A percentile compares a stretch with the other conserved stretches of the same genome.
phyloP scores from a whole-genome alignment of 352 stramenopile genomes.

The Detonula confervacea region DNA sequence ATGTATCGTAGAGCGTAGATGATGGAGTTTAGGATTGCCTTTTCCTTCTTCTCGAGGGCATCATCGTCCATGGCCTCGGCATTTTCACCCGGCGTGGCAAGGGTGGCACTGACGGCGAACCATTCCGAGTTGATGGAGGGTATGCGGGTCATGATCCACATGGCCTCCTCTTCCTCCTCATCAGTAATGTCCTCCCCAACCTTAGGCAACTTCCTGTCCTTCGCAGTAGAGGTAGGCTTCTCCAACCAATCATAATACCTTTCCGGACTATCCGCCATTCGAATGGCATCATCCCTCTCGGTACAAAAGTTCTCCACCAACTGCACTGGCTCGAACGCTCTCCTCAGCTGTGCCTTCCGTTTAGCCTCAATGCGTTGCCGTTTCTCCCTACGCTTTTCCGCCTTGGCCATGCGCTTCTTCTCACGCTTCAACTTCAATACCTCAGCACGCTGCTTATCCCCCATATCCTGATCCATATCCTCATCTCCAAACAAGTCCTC shows the following conservation, averaged over 20 bases:
- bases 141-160: slow-evolving; percentile 81
- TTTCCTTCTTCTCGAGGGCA: slow-evolving; percentile 56
- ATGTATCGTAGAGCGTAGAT: slow-evolving; percentile 74
- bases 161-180: slow-evolving; percentile 78
- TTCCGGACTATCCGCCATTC: slow-evolving; percentile 74
- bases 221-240: slow-evolving; percentile 46
- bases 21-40: slow-evolving; percentile 72
- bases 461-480: slow-evolving; percentile 47
- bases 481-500: slow-evolving; percentile 53
- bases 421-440: slow-evolving; percentile 76
- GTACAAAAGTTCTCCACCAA: slow-evolving; percentile 87
- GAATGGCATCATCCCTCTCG: slow-evolving; percentile 83
- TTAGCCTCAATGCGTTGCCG: slow-evolving; percentile 62
- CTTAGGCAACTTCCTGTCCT: slow-evolving; percentile 16
- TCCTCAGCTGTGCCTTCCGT: slow-evolving; percentile 72
- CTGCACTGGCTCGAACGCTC: slow-evolving; percentile 83
- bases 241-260: slow-evolving; percentile 79
- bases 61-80: slow-evolving; percentile 48
- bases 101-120: slow-evolving; percentile 26
- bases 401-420: slow-evolving; percentile 66
- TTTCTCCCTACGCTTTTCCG: slow-evolving; percentile 59
- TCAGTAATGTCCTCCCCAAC: slow-evolving; percentile 51
- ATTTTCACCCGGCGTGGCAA: slow-evolving; percentile 23
- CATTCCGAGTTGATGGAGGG: slow-evolving; percentile 72
- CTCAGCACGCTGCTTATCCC: slow-evolving; percentile 68